Base-by-base conservation (phyloP, 2,329 filamentous ascomycete genomes). In the Emydomyces testavorans region DNA sequence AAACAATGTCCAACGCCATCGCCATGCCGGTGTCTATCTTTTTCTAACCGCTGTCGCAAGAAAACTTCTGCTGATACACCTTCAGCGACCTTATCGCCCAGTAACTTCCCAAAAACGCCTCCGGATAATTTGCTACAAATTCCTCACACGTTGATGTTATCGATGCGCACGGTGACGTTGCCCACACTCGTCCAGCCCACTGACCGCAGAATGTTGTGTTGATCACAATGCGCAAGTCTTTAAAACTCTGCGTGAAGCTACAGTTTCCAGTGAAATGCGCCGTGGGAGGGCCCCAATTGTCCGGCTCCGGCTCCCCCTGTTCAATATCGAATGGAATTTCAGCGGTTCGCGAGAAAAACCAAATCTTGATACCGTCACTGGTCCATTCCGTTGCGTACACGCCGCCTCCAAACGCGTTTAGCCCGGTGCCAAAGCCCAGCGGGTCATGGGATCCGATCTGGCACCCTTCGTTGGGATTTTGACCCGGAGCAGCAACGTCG, bases 151-250 rank as follows among this genome's bases (percentile, higher is more conserved):
- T 52, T 23, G 40, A 13, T 7, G 46, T 47, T 13, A 48, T 31
- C 15, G 40, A 45, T 13, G 44, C 45, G 34, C 52, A 55, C 8
- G 29, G 11, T 3, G 46, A 46, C 1, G 32, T 28, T 4, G 31
- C 28, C 53, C 53, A 55, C 23, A 48, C 46, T 3, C 28, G 41
- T 18, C 74, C 74, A 6, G 74, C 74, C 73, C 74, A 77, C 46
- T 74, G 70, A 28, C 75, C 74, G 51, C 74, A 77, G 60, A 77
- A 76, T 1, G 71, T 73, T 1, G 67, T 72, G 53, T 76, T 70
- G 48, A 77, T 69, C 18, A 75, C 61, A 40, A 71, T 64, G 15
- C 64, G 60, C 48, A 69, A 64, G 6, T 62, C 46, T 37, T 60
- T 60, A 57, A 72, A 71, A n/a, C 64, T 62, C 7, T 57, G 56